phyloP scores from a whole-genome alignment of 805 yeast genomes.

The Blastobotrys robertii region DNA sequence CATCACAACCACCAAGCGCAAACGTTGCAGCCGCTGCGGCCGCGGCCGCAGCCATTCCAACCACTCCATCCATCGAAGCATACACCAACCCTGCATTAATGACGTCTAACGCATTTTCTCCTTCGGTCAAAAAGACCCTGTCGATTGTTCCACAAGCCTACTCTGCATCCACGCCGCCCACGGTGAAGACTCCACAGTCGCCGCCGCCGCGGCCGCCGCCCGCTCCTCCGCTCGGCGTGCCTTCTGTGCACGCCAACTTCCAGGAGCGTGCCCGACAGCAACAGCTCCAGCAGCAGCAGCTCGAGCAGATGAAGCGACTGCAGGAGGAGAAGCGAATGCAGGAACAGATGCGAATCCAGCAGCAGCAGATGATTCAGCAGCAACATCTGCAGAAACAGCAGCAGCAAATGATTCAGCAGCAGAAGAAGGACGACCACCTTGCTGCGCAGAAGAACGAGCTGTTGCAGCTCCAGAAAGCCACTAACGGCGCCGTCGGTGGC shows the following conservation, averaged over 20 bases:
- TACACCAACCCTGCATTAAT: conserved; percentile 25
- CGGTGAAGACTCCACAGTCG: conserved; percentile 13
- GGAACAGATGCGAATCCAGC: conserved; percentile 5
- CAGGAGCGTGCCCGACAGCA: conserved; percentile 24
- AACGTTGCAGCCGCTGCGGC: neutral
- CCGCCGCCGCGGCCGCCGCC: conserved; percentile 33
- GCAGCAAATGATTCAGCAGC: conserved; percentile 4
- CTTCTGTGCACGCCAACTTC: conserved; percentile 21
- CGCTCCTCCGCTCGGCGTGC: conserved; percentile 35
- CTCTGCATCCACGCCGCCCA: conserved; percentile 9
- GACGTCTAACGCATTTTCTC: conserved; percentile 22
- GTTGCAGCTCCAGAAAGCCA: conserved; percentile 20
- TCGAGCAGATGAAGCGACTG: conserved; percentile 18
- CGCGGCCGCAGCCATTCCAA: neutral
- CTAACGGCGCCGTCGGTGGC: conserved; percentile 19
- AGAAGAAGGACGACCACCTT: neutral
- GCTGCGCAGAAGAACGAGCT: conserved; percentile 17
- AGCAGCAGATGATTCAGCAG: conserved; percentile 6
- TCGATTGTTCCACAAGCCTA: too few species aligned
- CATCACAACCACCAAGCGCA: neutral
- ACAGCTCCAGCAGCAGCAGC: conserved; percentile 29
- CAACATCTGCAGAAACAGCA: conserved; percentile 7
- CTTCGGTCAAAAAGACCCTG: conserved; percentile 4
- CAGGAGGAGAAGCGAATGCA: conserved; percentile 16
- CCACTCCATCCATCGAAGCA: neutral